Base-by-base conservation (phyloP, 768 basidiomycete species). In the Xanthoconium stramineum region DNA sequence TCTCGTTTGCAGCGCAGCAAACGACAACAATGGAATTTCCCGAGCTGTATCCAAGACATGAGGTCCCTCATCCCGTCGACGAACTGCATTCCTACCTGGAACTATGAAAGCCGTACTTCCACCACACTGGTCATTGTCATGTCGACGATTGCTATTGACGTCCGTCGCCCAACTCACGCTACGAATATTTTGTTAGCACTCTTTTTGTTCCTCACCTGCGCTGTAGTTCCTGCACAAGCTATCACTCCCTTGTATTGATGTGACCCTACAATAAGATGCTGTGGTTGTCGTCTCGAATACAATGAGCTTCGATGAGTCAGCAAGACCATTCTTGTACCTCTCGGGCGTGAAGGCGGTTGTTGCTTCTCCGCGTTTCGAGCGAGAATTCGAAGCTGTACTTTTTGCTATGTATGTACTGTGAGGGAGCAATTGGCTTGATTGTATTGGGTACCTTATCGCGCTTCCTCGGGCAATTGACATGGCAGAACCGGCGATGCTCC, bases 71-170 rank as follows among this genome's bases (percentile, higher is more conserved):
- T 38, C 52, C 61, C 20, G 57, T 68, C 44, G 62, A 70, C 44
- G 69, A 68, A 52, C 24, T 70, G 33, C 57, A 69, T 10, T 28
- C 64, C 14, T 63, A 54, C 53, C 57, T 70, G 3, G 62, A 55
- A 20, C 32, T 67, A 42, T 55, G 50, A 58, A 40, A 45, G 8
- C 54, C 43, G 35, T 33, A 40, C 30, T 42, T 29, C 29, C 47
- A 43, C 56, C 47, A 48, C 58, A 47, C 30, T 20, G 15, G 5
- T n/a, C 30, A 39, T 40, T 19, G 49, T 37, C 46, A 28, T 43
- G 35, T n/a, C n/a, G 38, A 11, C 48, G 8, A n/a, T 29, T 30
- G 32, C 13, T 13, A 9, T 46, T 3, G 29, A 19, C n/a, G 15
- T 10, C 6, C 14, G 14, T 29, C 30, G 46, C 30, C 32, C n/a